Base-by-base conservation (phyloP, 2,329 filamentous ascomycete genomes). In the Xylaria sp. region DNA sequence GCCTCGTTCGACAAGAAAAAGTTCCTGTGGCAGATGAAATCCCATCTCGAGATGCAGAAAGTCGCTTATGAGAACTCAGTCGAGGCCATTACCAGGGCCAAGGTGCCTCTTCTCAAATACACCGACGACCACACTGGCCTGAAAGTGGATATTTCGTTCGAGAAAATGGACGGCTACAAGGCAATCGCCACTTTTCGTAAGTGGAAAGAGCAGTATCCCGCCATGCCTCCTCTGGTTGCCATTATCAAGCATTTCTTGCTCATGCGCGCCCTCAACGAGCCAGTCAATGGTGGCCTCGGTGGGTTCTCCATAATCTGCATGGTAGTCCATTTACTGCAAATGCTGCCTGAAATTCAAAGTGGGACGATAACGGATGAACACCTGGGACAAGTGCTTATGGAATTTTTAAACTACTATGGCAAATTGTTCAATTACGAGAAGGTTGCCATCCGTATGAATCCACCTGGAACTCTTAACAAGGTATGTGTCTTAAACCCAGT, bases 271-370 rank as follows among this genome's bases (percentile, higher is more conserved):
- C 84, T 97, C 60, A 97, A 97, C 73, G 96, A 99, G 79, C 94
- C 97, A 4, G 91, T 93, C 46, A 93, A 90, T 68, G 96, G 96
- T 64, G 96, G 96, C 2, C 89, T 99, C 60, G 96, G 96, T 62
- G 96, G 96, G 2, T 98, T 97, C 77, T 93, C 94, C 1, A 91
- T 97, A 71, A 97, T 95, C 64, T 99, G 96, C 82, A 85, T 99
- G 70, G 93, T 97, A 6, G 93, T 96, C 66, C 96, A 92, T 82
- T 89, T 97, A 79, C 82, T 98, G 55, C 92, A 97, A 77, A 84
- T 93, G 71, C 88, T 94, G 83, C 93, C 93, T 10, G 86, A 90
- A 69, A 83, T 90, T 0, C 89, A 92, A 73, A 88, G 86, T 69
- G 81, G 85, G 30, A 86, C 83, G 66, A 82, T 91, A 75, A 77